phyloP scores from a whole-genome alignment of 148 eudicot genomes.

The Camellia granthamiana region DNA sequence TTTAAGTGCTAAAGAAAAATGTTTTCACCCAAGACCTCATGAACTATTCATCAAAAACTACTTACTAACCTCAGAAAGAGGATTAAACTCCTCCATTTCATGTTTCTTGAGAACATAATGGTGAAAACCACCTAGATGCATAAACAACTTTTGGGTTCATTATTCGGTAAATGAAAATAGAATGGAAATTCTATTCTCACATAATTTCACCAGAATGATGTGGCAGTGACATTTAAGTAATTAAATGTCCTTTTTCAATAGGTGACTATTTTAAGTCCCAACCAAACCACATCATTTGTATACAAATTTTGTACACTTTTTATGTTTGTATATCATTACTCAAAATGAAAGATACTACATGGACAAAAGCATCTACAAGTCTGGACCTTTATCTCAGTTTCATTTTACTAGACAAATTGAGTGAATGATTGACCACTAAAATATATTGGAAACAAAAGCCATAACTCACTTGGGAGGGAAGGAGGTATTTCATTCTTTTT shows the following conservation, averaged over 20 bases:
- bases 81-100: conserved; percentile 68
- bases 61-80: conserved; percentile 59
- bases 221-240: too few relatives aligned
- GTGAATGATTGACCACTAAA: not conserved
- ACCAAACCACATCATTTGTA: too few relatives aligned
- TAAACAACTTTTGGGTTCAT: not conserved
- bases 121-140: conserved; percentile 62
- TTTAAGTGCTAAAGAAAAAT: not conserved
- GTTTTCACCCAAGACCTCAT: not conserved
- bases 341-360: not conserved
- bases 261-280: too few relatives aligned
- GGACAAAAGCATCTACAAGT: not conserved
- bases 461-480: conserved; percentile 63
- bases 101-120: conserved; percentile 51
- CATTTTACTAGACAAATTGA: not conserved
- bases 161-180: too few relatives aligned
- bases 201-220: too few relatives aligned
- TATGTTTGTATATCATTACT: too few relatives aligned
- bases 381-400: not conserved
- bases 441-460: not conserved
- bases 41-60: not conserved
- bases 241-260: too few relatives aligned
- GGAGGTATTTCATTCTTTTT: conserved; percentile 87
- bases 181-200: too few relatives aligned
- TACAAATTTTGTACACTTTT: too few relatives aligned